Evolutionary conservation across 192 early-diverging fungal species (phyloP), one percentile per base, ranked within the genome.

Genomic region (Coemansia sp.): DNA sequence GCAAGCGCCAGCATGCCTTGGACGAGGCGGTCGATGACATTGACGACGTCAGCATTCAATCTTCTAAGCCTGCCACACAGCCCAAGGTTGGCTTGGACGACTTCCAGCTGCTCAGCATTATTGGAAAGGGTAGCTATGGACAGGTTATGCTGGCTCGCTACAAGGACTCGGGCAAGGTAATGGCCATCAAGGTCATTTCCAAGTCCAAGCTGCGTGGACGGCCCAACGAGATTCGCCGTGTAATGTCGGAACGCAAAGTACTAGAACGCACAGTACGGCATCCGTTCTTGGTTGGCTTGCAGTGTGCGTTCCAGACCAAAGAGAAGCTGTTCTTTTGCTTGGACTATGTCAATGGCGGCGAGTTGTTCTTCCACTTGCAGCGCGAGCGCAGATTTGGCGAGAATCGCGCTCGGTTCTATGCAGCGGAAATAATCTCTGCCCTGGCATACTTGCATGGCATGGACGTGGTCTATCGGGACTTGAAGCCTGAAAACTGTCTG

Each of bases 51-150:
- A 65, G 83, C 14, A 84, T 59, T 37, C 76, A 71, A 38, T 73
- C 66, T 26, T 31, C 54, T 12, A 64, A 64, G 20, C 36, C 45
- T 1, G 6, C n/a, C 44, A 11, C 4, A 11, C 45, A 44, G 21
- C 41, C 30, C 1, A 56, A 56, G 23, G 66, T 75, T 11, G 57
- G 55, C 2, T 56, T 81, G 8, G 75, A 81, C 31, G 86, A 88
- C 48, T 90, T 90, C 56, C 80, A 83, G 32, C 76, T 88, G 18
- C 70, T 90, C 20, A 90, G 87, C 53, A 79, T 90, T 15, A 83
- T 90, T 41, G 88, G 88, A 17, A 88, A 88, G 64, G 88, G 88
- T 39, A 83, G 80, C 51, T 90, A 88, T 60, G 88, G 88, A 26
- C 87, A 87, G 58, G 88, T 90, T 6, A 66, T 89, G 69, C 76